These are phyloP conservation scores for Colletotrichum musae DNA, from an alignment of 2,329 filamentous ascomycete species.

Conservation along the genomic window DNA sequence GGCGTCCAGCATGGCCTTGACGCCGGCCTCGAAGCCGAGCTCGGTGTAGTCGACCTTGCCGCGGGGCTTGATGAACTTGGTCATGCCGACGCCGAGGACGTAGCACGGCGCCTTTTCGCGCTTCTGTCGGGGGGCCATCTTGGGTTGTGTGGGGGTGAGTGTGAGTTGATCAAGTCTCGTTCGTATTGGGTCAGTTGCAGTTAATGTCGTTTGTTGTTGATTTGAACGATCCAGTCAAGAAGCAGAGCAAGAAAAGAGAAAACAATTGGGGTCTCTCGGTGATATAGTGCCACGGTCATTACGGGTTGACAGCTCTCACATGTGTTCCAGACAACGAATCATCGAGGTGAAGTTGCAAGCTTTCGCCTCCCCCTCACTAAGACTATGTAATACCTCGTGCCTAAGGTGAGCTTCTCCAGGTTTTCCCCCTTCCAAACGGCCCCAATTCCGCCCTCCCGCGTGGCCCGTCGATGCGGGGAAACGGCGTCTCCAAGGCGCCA, in stretches of 20 bases:
- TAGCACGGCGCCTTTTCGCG: constrained; percentile 72
- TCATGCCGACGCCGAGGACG: constrained; percentile 98
- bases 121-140: constrained; percentile 66
- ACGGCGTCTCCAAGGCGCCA: constrained; percentile 21
- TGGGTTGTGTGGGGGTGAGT: constrained; percentile 30
- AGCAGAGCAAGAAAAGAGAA: too few relatives aligned
- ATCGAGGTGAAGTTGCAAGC: constrained; percentile 15
- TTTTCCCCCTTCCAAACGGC: constrained; percentile 21
- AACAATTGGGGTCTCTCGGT: neutral
- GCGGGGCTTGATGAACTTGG: constrained; percentile 98
- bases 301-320: neutral
- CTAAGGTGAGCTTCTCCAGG: constrained; percentile 39
- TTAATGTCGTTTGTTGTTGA: neutral
- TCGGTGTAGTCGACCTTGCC: constrained; percentile 96
- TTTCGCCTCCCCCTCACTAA: constrained; percentile 32
- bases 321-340: constrained; percentile 10
- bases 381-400: neutral
- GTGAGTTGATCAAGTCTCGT: constrained; percentile 1
- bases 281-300: constrained; percentile 11
- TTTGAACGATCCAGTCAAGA: neutral
- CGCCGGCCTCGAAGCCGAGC: constrained; percentile 91
- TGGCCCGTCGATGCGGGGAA: constrained; percentile 21
- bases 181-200: neutral
- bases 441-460: constrained; percentile 31
- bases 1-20: constrained; percentile 88